These are phyloP conservation scores for Plasmodium blacklocki DNA, from an alignment of 169 alveolate genomes.

Conservation along the genomic window DNA sequence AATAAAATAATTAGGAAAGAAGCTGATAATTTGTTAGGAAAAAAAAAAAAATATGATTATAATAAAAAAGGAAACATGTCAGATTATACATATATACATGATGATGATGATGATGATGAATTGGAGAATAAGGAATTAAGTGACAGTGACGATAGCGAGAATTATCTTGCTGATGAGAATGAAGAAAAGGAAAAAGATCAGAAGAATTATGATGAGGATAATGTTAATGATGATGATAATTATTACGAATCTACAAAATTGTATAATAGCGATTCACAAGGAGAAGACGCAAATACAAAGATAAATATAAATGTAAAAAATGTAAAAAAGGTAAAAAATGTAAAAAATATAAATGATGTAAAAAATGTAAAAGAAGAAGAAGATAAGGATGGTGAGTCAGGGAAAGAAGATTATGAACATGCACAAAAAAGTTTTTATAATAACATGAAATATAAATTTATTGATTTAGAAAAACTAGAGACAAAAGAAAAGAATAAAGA, in stretches of 20 bases:
- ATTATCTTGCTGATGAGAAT: not conserved
- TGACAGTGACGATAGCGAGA: not conserved
- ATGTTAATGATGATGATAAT: not conserved
- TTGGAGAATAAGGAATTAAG: constrained; percentile 25
- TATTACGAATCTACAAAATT: too few relatives aligned
- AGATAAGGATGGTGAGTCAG: not conserved
- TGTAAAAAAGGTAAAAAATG: not conserved
- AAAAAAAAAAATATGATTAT: constrained; percentile 75
- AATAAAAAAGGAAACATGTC: constrained; percentile 1
- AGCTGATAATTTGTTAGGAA: constrained; percentile 84
- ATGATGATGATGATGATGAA: constrained; percentile 34
- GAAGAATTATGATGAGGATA: not conserved
- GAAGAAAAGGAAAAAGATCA: not conserved
- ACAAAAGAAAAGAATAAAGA: constrained; percentile 4
- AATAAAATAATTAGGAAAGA: constrained; percentile 87
- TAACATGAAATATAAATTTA: constrained; percentile 18
- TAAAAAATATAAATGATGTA: not conserved
- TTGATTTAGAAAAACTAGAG: constrained; percentile 60
- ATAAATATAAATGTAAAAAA: not conserved
- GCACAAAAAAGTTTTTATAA: not conserved
- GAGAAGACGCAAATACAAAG: too few relatives aligned
- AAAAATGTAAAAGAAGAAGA: not conserved
- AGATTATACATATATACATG: constrained; percentile 40
- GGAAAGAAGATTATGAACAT: not conserved
- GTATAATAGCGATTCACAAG: too few relatives aligned